Base-by-base conservation (phyloP, 1,139 yeast genomes). In the Geotrichum carabidarum region DNA sequence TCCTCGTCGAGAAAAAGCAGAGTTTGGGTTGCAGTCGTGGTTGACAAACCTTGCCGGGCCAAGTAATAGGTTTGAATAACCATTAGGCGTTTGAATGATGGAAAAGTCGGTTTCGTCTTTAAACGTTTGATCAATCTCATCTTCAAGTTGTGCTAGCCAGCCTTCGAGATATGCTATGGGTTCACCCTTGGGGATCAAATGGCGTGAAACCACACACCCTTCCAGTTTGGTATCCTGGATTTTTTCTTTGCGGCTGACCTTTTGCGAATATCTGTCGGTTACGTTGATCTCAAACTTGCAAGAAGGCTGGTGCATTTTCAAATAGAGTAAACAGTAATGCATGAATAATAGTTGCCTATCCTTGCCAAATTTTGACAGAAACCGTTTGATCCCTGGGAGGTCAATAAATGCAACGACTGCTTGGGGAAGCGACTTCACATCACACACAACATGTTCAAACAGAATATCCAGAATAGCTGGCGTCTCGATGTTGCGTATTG, bases 11-110 rank as follows among this genome's bases (percentile, higher is more conserved):
- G 67, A 62, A 58, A 77, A 75, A 40, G 66, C 64, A 1, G 75
- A 70, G 59, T 76, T 77, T 4, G 77, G 70, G n/a, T 68, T 61
- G 59, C 80, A 76, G 58, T 75, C 76, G 59, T 77, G 80, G 59
- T 77, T 77, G 15, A 76, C 74, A 61, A 77, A 77, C 38, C 80
- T 64, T 6, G 76, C 72, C 0, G 80, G 80, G 0, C 80, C 80
- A 38, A 77, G 65, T 77, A 77, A 72, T 27, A 77, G 61, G 53
- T 76, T 71, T 38, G 72, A 65, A 8, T 63, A 62, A 4, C 66
- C 68, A 41, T 66, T 60, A 2, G 72, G 56, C 32, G 72, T 66
- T 3, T 76, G 67, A 51, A 71, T 67, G 43, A 77, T 69, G 35
- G 76, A 71, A 41, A 77, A 73, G 59, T 76, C 75, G 58, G 76